These are phyloP conservation scores for Monosporascus sp. DNA, from an alignment of 2,329 filamentous ascomycete genomes.

Conservation along the genomic window DNA sequence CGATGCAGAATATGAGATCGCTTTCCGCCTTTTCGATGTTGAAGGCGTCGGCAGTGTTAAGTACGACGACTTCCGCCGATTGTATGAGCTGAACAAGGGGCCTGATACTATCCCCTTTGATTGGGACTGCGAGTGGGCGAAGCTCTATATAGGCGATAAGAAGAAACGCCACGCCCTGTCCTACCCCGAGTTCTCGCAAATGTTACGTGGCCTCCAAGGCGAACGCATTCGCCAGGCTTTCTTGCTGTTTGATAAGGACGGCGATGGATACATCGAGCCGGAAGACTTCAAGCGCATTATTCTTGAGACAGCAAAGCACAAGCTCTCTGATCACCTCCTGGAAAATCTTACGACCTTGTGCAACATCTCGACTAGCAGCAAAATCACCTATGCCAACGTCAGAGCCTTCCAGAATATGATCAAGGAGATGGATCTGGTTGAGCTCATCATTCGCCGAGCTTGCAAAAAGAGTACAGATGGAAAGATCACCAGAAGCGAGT, in stretches of 20 bases:
- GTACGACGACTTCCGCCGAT: conserved; percentile 78
- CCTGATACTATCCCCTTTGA: conserved; percentile 83
- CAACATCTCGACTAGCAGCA: conserved; percentile 87
- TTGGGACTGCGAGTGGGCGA: conserved; percentile 96
- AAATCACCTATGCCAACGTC: conserved; percentile 96
- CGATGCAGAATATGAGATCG: conserved; percentile 97
- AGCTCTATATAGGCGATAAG: conserved; percentile 85
- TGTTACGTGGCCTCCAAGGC: conserved; percentile 92
- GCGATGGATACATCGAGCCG: conserved; percentile 90
- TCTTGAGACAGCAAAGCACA: conserved; percentile 84
- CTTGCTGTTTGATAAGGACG: conserved; percentile 82
- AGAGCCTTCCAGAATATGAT: conserved; percentile 98
- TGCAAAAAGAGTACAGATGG: conserved; percentile 78
- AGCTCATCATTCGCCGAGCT: conserved; percentile 85
- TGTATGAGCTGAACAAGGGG: conserved; percentile 88
- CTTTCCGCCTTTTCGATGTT: conserved; percentile 92
- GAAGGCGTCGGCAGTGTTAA: conserved; percentile 80
- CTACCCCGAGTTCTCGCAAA: conserved; percentile 95
- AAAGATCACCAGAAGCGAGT: conserved; percentile 90
- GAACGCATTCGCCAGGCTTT: conserved; percentile 96
- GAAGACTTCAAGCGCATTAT: conserved; percentile 97
- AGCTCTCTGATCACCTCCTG: conserved; percentile 92
- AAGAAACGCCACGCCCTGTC: conserved; percentile 86
- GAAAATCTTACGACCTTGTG: conserved; percentile 88
- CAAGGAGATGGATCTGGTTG: conserved; percentile 94